Conservation (phyloP, 768 basidiomycete species). For the Lentinula sp. region DNA sequence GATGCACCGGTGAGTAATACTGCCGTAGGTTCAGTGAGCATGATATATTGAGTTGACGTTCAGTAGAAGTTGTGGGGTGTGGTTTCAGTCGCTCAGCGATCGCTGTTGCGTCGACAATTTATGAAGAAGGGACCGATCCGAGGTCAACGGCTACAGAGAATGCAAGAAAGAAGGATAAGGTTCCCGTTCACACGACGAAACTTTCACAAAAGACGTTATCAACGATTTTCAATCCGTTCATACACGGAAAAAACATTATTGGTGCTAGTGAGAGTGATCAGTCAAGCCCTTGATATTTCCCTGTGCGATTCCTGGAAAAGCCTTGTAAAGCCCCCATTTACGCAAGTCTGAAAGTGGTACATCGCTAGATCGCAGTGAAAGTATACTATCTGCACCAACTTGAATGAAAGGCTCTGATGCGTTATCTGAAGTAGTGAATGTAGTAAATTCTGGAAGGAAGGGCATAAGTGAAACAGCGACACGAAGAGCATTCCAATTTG, state of each 20-base stretch:
- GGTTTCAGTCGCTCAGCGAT: too few species aligned
- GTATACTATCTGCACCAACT: constrained; percentile 1
- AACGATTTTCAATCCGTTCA: too few species aligned
- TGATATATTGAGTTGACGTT: not conserved
- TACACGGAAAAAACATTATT: too few species aligned
- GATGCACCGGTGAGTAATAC: constrained; percentile 8
- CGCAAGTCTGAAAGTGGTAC: constrained; percentile 20
- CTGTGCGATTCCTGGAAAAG: constrained; percentile 42
- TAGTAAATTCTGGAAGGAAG: constrained; percentile 13
- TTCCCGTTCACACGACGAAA: not conserved
- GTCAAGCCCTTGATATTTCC: constrained; percentile 9
- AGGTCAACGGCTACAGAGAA: too few species aligned
- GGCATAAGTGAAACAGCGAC: not conserved
- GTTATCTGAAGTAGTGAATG: constrained; percentile 11
- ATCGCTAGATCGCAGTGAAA: constrained; percentile 9
- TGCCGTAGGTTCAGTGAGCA: not conserved
- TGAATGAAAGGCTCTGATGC: constrained; percentile 11
- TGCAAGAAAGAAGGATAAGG: not conserved
- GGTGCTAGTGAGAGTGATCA: not conserved
- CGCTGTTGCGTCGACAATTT: too few species aligned
- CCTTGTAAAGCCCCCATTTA: constrained; percentile 39
- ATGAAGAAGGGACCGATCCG: too few species aligned
- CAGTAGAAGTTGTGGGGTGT: too few species aligned
- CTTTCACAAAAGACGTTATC: too few species aligned
- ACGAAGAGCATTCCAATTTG: constrained; percentile 1